These are phyloP conservation scores for Fomitopsis pulvina DNA, from an alignment of 768 basidiomycete species.

Conservation along the genomic window DNA sequence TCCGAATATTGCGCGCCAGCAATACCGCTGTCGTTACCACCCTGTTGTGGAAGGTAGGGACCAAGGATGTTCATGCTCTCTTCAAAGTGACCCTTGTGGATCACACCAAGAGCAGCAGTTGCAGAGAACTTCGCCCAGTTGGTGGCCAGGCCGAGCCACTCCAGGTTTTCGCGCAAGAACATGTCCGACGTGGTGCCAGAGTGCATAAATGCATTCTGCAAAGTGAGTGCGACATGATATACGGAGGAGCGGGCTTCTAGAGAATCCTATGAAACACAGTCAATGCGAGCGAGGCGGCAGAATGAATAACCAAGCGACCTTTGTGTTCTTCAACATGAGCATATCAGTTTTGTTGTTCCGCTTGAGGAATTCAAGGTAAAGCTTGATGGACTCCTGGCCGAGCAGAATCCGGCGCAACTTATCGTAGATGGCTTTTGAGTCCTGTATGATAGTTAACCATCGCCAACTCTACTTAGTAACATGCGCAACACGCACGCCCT, in stretches of 20 bases:
- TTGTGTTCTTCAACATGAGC: conserved; percentile 87
- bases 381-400: conserved; percentile 86
- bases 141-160: conserved; percentile 90
- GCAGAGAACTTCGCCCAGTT: conserved; percentile 99
- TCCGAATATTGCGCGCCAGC: conserved; percentile 85
- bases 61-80: conserved; percentile 89
- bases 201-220: conserved; percentile 97
- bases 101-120: conserved; percentile 93
- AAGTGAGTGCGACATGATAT: conserved; percentile 93
- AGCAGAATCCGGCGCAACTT: conserved; percentile 78
- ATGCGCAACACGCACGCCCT: conserved; percentile 39
- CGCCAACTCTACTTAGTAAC: background rate
- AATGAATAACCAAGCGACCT: conserved; percentile 38
- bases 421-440: conserved; percentile 57
- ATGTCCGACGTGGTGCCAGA: conserved; percentile 95
- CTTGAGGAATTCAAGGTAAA: conserved; percentile 94
- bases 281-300: background rate
- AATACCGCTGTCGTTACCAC: conserved; percentile 65
- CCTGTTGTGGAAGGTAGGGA: conserved; percentile 83
- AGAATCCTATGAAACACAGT: conserved; percentile 54
- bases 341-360: conserved; percentile 92
- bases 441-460: conserved; percentile 28
- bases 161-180: conserved; percentile 92
- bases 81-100: conserved; percentile 94
- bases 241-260: conserved; percentile 93